Evolutionary conservation across 1,284 basidiomycete genomes (phyloP).

Genomic region (Cryptococcus jaspeensis): DNA sequence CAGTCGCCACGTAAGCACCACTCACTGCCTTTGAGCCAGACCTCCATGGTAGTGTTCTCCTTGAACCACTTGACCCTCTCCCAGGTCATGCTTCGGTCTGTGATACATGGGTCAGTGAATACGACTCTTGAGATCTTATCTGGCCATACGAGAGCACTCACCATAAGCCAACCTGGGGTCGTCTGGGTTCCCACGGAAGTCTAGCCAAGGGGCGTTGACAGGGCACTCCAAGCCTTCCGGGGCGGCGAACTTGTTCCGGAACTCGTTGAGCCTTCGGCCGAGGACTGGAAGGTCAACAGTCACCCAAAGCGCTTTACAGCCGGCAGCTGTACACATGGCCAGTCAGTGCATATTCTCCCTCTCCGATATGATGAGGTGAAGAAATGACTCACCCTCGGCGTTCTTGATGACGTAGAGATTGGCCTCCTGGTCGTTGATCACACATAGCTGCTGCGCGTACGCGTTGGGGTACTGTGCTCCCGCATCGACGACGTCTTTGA

Average conservation of each 20-base stretch:
- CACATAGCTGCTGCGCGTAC: constrained; percentile 30
- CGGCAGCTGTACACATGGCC: constrained; percentile 13
- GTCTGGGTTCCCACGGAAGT: constrained; percentile 9
- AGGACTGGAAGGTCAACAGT: constrained; percentile 32
- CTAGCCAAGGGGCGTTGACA: constrained; percentile 16
- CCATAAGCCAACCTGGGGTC: constrained; percentile 18
- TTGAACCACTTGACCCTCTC: neutral
- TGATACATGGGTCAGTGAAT: neutral
- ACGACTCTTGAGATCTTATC: neutral
- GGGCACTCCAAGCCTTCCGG: constrained; percentile 14
- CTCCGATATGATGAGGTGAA: too few species aligned
- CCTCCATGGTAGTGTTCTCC: neutral
- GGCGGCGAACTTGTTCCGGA: constrained; percentile 19
- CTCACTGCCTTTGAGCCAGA: constrained; percentile 6
- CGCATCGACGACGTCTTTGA: constrained; percentile 28
- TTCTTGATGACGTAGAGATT: constrained; percentile 24
- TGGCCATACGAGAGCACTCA: neutral
- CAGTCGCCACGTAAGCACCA: too few species aligned
- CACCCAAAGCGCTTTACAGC: constrained; percentile 27
- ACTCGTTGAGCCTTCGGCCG: constrained; percentile 26
- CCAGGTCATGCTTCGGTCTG: constrained; percentile 14
- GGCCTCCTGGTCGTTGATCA: constrained; percentile 24
- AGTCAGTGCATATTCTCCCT: neutral
- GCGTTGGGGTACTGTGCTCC: constrained; percentile 19
- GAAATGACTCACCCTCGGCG: constrained; percentile 26